Percentiles rank a stretch among this genome's conserved stretches.
phyloP scores from a whole-genome alignment of 306 rosid genomes.

The Rosa persica region DNA sequence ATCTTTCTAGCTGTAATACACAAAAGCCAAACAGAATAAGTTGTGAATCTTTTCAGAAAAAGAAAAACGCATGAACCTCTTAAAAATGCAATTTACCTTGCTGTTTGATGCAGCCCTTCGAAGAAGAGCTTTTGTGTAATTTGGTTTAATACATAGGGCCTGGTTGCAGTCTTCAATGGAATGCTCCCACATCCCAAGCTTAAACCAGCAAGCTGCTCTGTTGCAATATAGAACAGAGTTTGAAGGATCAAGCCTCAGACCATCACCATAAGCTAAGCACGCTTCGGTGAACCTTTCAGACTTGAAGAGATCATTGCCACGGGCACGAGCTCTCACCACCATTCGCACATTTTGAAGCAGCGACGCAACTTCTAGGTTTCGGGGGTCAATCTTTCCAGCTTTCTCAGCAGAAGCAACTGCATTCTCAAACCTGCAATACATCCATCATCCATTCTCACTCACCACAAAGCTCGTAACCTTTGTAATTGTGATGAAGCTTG shows the following conservation, averaged over 20 bases:
- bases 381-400: slow-evolving; percentile 65
- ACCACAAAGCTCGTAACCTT: slow-evolving; percentile 39
- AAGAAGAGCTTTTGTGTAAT: slow-evolving; percentile 88
- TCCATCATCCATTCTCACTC: slow-evolving; percentile 60
- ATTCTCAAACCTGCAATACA: slow-evolving; percentile 95
- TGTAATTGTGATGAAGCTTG: slow-evolving; percentile 25
- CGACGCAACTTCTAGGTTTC: slow-evolving; percentile 69
- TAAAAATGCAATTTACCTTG: slow-evolving; percentile 52
- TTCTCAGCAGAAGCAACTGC: slow-evolving; percentile 87
- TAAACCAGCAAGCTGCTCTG: slow-evolving; percentile 95
- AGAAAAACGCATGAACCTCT: neutral
- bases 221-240: slow-evolving; percentile 90
- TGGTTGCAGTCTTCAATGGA: slow-evolving; percentile 89
- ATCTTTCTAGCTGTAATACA: slow-evolving; percentile 71
- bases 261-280: slow-evolving; percentile 85
- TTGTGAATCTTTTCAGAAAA: neutral
- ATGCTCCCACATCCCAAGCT: slow-evolving; percentile 84
- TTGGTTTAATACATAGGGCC: slow-evolving; percentile 72
- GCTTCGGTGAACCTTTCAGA: slow-evolving; percentile 93
- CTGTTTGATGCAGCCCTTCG: slow-evolving; percentile 89
- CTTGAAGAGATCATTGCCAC: slow-evolving; percentile 93
- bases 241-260: slow-evolving; percentile 74
- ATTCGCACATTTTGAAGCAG: slow-evolving; percentile 62
- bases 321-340: slow-evolving; percentile 86
- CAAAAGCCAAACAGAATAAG: slow-evolving; percentile 18